Evolutionary conservation across 2,329 filamentous ascomycete species (phyloP), one percentile per base, ranked within the genome.

Genomic region (Verticillium alfalfae): DNA sequence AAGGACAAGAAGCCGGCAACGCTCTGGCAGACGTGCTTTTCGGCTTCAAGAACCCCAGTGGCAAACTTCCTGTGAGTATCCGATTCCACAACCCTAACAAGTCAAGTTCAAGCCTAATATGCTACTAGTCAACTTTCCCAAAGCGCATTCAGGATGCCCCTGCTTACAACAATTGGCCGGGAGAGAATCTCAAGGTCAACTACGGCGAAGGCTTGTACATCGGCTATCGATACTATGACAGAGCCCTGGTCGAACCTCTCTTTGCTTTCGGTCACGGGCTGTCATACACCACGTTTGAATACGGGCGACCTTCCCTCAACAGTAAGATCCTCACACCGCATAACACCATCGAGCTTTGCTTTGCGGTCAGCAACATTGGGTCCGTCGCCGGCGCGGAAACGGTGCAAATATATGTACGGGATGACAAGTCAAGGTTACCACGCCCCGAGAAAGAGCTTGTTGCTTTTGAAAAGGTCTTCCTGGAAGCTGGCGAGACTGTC

Each of bases 231-330:
- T 87, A 90, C 73, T 92, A 90, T 72, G 89, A 93, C 68, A 83
- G 83, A 22, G 76, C 79, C 13, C 78, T 79, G 34, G 81, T 88
- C 58, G 75, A 79, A 5, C 86, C 87, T 0, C 78, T 89, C 0
- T 92, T 91, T 74, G 81, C 88, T 34, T 92, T 92, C 66, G 90
- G 90, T 12, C 88, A 91, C 70, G 89, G 90, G 1, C 79, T 92
- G 8, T 89, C 87, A 0, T 93, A 92, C 72, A 91, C 89, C 0
- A 82, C 76, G 0, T 92, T 92, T 70, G 79, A 82, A 56, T 88
- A 90, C 68, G 85, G 85, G 15, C 76, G 79, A 1, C 81, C 86
- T 0, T 80, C 79, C 3, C 78, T 88, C 60, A 79, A 75, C 67
- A 68, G 71, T 2, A 71, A 72, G 59, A 71, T 76, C 1, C 70